Percentiles rank a stretch among this genome's conserved stretches.
phyloP scores from a whole-genome alignment of 2,329 filamentous ascomycete species.

The Penicillium sp. region DNA sequence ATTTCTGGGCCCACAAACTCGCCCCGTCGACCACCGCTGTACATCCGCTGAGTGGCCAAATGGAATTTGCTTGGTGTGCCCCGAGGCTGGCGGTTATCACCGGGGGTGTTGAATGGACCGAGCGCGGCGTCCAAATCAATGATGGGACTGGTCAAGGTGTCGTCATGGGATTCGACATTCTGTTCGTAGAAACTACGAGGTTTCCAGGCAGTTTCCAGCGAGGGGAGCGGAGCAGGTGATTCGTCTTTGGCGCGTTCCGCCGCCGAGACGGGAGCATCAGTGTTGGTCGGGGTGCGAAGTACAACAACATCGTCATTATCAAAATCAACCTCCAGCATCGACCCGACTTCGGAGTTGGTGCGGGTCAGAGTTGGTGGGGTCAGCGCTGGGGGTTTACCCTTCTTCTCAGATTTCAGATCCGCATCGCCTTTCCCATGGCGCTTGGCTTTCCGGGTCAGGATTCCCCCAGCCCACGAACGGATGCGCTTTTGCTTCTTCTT shows the following conservation, averaged over 20 bases:
- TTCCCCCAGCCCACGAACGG: slow-evolving; percentile 54
- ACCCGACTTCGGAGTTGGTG: slow-evolving; percentile 38
- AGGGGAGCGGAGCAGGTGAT: slow-evolving; percentile 11
- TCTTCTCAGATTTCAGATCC: slow-evolving; percentile 21
- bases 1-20: slow-evolving; percentile 45
- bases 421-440: slow-evolving; percentile 40
- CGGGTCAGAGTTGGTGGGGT: slow-evolving; percentile 38
- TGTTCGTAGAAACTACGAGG: slow-evolving; percentile 42
- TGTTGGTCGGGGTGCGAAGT: slow-evolving; percentile 39
- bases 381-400: slow-evolving; percentile 26
- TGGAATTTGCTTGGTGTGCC: slow-evolving; percentile 34
- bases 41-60: slow-evolving; percentile 40
- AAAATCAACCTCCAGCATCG: slow-evolving; percentile 42
- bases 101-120: slow-evolving; percentile 75
- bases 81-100: slow-evolving; percentile 32
- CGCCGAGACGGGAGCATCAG: slow-evolving; percentile 24
- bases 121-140: slow-evolving; percentile 93
- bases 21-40: slow-evolving; percentile 44
- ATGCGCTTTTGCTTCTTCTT: slow-evolving; percentile 65
- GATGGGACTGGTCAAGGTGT: slow-evolving; percentile 63
- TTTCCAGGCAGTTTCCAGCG: slow-evolving; percentile 38
- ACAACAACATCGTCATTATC: slow-evolving; percentile 47
- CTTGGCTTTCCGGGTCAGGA: slow-evolving; percentile 44
- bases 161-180: slow-evolving; percentile 45
- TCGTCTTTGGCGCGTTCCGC: slow-evolving; percentile 15